Percentiles rank a stretch among this genome's conserved stretches.
Conservation (phyloP, 257 asterid species). For the Solanum sparsipilum region DNA sequence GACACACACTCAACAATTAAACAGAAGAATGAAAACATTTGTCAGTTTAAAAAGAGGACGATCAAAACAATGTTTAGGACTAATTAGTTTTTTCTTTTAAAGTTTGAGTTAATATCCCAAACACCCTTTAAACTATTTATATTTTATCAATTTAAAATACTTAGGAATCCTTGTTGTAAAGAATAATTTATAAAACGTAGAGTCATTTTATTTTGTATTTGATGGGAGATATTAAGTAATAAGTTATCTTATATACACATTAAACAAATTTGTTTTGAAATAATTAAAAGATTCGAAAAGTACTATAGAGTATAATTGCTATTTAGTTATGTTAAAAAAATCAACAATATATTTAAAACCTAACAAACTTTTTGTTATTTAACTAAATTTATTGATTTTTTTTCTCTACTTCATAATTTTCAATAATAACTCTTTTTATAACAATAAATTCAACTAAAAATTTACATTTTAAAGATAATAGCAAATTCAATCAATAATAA, state of each 20-base stretch:
- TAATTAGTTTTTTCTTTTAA: background rate
- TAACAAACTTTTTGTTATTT: background rate
- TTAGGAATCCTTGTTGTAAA: background rate
- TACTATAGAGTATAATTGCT: background rate
- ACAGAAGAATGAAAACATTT: background rate
- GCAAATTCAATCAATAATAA: background rate
- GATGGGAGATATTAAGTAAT: too few relatives aligned
- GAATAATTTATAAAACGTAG: background rate
- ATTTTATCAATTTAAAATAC: background rate
- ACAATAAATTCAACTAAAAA: background rate
- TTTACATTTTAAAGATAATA: background rate
- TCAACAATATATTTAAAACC: too few relatives aligned
- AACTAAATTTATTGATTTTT: background rate
- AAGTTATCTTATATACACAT: too few relatives aligned
- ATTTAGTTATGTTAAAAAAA: too few relatives aligned
- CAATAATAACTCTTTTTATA: background rate
- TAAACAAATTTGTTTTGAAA: too few relatives aligned
- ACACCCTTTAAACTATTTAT: background rate
- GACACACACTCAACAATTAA: background rate
- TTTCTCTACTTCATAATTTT: background rate
- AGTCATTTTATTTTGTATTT: background rate
- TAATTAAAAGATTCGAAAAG: too few relatives aligned
- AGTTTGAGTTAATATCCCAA: background rate
- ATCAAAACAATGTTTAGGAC: background rate
- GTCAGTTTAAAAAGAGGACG: background rate